Evolutionary conservation across 805 yeast species (phyloP), one percentile per base, ranked within the genome.

Genomic region (Schwanniomyces sp.): DNA sequence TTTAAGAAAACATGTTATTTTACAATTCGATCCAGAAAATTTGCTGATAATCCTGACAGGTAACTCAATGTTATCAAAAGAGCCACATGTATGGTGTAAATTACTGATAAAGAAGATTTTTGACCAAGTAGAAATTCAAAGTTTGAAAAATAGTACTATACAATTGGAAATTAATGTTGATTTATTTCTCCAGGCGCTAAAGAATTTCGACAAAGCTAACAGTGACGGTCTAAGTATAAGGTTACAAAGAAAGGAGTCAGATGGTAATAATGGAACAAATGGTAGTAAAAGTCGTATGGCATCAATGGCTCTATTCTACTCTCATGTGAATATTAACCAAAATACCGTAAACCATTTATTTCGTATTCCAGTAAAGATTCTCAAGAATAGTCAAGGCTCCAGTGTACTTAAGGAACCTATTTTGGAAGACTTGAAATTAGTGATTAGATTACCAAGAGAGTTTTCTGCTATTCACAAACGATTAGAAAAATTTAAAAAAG

Each of bases 31-130:
- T 1, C 79, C 76, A 3, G 61, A 68, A 1, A 72, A 72, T 47
- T 63, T 86, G 37, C 60, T 70, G 34, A 72, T 84, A 11, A 77
- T 84, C 4, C 80, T 84, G 53, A 72, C 64, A 14, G 59, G 66
- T 47, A 62, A 55, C 24, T 58, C 78, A 1, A 71, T 78, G 7
- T 53, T 74, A 25, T 70, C 75, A 39, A 68, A 59, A 34, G 86
- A 83, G 48, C 88, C 90, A 2, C 88, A 84, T 51, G 79, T 82
- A 2, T 86, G 90, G 89, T 77, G 86, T 53, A 80, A 79, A 49
- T 57, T 85, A 11, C 69, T 75, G 14, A 71, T 68, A 60, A 45
- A 57, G 2, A 64, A 72, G 11, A 59, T 82, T 34, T 78, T 84
- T 69, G 72, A 71, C 52, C 64, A 71, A 37, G 72, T 79, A 36